Evolutionary conservation across 2,329 filamentous ascomycete species (phyloP), one percentile per base, ranked within the genome.

Genomic region (Claviceps africana): DNA sequence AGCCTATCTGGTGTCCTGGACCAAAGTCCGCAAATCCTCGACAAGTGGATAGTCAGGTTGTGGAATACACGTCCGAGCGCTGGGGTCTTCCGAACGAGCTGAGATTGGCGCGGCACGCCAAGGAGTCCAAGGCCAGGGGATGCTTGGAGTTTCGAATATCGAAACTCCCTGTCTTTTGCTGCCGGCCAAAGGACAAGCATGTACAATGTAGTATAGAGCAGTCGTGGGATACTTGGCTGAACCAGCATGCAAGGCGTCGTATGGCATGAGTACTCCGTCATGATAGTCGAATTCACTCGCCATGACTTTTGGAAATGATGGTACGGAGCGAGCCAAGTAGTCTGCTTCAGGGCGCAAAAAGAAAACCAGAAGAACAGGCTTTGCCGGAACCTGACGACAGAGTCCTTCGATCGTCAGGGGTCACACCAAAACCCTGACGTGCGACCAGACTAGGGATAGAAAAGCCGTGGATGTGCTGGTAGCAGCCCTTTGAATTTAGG

Each of bases 311-410:
- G 33, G 35, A 48, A 30, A 40, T 21, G 33, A 48, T 21, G 25
- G 46, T 48, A 48, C 46, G 30, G 47, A 48, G 49, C 44, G 49
- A 42, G 49, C 37, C 33, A 51, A 35, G 31, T 35, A 49, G 44
- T 42, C 53, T 56, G 54, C 55, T 56, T 54, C 55, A 51, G 54
- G 54, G 50, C 50, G 51, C 57, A 56, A 59, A 58, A 59, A 54
- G n/a, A n/a, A n/a, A 37, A 33, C 28, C 25, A 47, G 51, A 56
- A 52, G 53, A 42, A 52, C 44, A 39, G 39, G 50, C 33, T 46
- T 48, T 28, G 45, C 47, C 47, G 52, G 54, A 46, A 21, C n/a
- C 53, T 54, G 48, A 53, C 47, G 51, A 51, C 43, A 51, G 45
- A 42, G 45, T 25, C 19, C 22, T 40, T 40, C 44, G 43, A 44